Percentiles rank a stretch among this genome's conserved stretches.
Evolutionary conservation across 805 yeast genomes (phyloP).

Genomic region (Suhomyces canberraensis): DNA sequence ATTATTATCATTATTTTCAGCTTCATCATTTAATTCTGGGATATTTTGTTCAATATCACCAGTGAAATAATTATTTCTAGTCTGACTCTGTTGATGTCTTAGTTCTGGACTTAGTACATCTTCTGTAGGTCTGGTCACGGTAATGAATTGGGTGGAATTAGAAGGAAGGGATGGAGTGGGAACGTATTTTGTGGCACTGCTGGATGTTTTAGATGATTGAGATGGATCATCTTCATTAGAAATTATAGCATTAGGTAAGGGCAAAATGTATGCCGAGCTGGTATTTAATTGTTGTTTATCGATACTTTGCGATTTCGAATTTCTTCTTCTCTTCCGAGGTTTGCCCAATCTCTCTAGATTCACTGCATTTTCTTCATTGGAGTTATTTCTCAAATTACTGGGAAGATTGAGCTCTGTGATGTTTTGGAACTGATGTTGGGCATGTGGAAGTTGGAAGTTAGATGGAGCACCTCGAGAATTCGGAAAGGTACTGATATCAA

Average conservation of each 20-base stretch:
- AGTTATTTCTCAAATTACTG: neutral
- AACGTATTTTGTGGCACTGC: neutral
- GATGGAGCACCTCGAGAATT: neutral
- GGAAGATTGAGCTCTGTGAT: neutral
- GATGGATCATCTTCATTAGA: conserved; percentile 2
- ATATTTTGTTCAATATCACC: conserved; percentile 2
- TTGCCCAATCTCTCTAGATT: neutral
- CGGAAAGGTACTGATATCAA: conserved; percentile 14
- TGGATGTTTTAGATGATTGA: neutral
- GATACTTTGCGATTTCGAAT: conserved; percentile 1
- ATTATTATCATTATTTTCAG: neutral
- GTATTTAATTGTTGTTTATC: neutral
- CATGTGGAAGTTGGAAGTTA: conserved; percentile 1
- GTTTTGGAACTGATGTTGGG: neutral
- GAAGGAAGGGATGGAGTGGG: conserved; percentile 1
- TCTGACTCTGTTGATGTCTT: neutral
- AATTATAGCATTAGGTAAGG: conserved; percentile 1
- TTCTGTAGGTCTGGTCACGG: conserved; percentile 1
- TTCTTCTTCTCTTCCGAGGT: neutral
- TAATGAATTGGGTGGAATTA: conserved; percentile 1
- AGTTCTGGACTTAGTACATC: conserved; percentile 1
- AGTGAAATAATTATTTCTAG: neutral
- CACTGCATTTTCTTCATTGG: neutral
- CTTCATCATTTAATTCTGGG: conserved; percentile 1
- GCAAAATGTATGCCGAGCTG: neutral